These are phyloP conservation scores for Coix lacrymajobi DNA, from an alignment of 176 grass and related monocot genomes.

Conservation along the genomic window DNA sequence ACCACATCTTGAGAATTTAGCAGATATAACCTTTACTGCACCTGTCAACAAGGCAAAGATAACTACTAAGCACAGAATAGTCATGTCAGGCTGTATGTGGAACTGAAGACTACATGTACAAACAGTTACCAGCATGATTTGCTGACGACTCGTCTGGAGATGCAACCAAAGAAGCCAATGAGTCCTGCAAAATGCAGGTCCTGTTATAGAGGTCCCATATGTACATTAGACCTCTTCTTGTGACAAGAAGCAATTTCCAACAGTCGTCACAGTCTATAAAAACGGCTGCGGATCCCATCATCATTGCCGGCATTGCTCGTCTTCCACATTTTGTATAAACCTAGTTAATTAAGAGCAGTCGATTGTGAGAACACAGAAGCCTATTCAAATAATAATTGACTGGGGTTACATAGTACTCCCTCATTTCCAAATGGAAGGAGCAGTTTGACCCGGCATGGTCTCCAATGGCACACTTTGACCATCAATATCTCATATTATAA, in stretches of 20 bases:
- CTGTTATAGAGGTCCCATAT: conserved; percentile 86
- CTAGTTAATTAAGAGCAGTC: conserved; percentile 34
- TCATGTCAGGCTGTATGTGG: background rate
- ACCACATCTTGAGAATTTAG: conserved; percentile 85
- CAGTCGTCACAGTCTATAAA: conserved; percentile 87
- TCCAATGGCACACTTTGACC: background rate
- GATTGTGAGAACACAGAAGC: background rate
- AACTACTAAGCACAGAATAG: background rate
- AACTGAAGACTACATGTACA: background rate
- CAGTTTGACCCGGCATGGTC: background rate
- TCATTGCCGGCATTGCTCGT: conserved; percentile 81
- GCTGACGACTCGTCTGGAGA: conserved; percentile 45
- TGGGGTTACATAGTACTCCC: background rate
- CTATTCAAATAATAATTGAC: conserved; percentile 5
- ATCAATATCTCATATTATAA: background rate
- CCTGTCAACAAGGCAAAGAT: conserved; percentile 44
- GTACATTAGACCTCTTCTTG: conserved; percentile 73
- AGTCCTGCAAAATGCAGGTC: conserved; percentile 76
- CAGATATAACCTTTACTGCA: conserved; percentile 85
- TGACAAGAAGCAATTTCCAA: conserved; percentile 88
- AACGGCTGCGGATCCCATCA: conserved; percentile 80
- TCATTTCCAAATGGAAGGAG: background rate
- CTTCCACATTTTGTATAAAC: conserved; percentile 90
- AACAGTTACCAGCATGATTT: conserved; percentile 77
- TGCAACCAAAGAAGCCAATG: conserved; percentile 63